Percentiles rank a stretch among this genome's conserved stretches.
These are phyloP conservation scores for Oryza glumipatula DNA, from an alignment of 176 grass and related monocot species.

Conservation along the genomic window DNA sequence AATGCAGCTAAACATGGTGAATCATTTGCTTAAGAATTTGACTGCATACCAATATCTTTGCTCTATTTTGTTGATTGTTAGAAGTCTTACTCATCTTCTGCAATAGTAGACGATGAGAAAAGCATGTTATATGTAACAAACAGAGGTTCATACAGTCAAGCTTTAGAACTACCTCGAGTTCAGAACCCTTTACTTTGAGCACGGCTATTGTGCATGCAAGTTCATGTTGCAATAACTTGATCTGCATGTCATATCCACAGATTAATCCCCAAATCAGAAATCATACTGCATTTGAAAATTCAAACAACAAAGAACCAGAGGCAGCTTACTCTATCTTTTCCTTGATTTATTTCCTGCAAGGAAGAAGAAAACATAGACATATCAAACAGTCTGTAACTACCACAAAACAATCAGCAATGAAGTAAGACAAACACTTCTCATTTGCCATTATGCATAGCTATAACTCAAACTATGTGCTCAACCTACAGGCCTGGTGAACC, in stretches of 20 bases:
- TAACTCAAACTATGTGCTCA: neutral
- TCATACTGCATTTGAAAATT: neutral
- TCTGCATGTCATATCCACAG: slow-evolving; percentile 49
- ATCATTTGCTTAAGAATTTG: slow-evolving; percentile 8
- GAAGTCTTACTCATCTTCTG: slow-evolving; percentile 40
- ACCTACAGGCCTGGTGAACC: neutral
- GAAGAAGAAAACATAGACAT: slow-evolving; percentile 39
- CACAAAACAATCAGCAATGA: neutral
- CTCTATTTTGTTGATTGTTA: neutral
- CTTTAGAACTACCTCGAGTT: slow-evolving; percentile 45
- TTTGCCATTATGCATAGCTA: neutral
- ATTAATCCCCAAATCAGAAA: slow-evolving; percentile 27
- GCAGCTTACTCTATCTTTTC: slow-evolving; percentile 63
- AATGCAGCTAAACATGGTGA: neutral
- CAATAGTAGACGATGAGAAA: slow-evolving; percentile 19
- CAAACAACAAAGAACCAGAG: slow-evolving; percentile 8
- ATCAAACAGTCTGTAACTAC: slow-evolving; percentile 20
- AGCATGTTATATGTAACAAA: slow-evolving; percentile 18
- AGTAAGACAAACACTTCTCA: neutral
- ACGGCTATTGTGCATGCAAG: slow-evolving; percentile 47
- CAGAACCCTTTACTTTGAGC: slow-evolving; percentile 52
- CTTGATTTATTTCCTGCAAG: slow-evolving; percentile 67
- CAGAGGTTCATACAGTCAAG: slow-evolving; percentile 1
- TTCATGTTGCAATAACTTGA: slow-evolving; percentile 68
- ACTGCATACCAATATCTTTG: slow-evolving; percentile 32